Evolutionary conservation across 805 yeast genomes (phyloP).

Genomic region (Barnettozyma vustinii): DNA sequence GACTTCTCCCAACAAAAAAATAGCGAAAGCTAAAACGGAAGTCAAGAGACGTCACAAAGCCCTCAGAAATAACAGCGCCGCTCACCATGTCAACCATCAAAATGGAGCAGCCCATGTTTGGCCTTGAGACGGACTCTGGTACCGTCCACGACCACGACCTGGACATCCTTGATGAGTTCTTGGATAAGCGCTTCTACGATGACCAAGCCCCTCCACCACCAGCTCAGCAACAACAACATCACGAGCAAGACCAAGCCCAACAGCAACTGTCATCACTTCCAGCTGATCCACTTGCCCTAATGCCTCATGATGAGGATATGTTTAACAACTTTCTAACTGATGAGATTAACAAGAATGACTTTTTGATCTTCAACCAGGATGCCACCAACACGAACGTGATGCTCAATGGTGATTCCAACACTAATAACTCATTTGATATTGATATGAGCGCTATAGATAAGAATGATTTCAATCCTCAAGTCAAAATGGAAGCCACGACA

Average conservation of each 20-base stretch:
- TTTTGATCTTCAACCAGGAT: constrained; percentile 12
- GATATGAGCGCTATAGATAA: background rate
- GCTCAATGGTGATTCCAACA: background rate
- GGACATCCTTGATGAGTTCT: constrained; percentile 48
- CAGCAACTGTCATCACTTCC: background rate
- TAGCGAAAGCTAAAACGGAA: background rate
- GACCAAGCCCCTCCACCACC: constrained; percentile 6
- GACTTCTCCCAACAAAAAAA: background rate
- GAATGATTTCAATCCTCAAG: background rate
- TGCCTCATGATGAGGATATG: constrained; percentile 19
- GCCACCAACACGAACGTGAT: constrained; percentile 3
- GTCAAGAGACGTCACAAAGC: background rate
- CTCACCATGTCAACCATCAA: constrained; percentile 12
- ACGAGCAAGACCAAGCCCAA: background rate
- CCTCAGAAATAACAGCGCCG: background rate
- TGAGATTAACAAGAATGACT: constrained; percentile 22
- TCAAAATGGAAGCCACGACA: constrained; percentile 11
- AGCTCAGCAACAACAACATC: background rate
- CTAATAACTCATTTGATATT: background rate
- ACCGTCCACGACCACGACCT: constrained; percentile 23
- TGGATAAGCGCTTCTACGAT: constrained; percentile 24
- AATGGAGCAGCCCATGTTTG: constrained; percentile 11
- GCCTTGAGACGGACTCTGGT: constrained; percentile 1
- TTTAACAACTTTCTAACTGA: constrained; percentile 23
- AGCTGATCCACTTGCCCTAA: background rate